Evolutionary conservation across 495 filamentous ascomycete species (phyloP), one percentile per base, ranked within the genome.

Genomic region (Tuber indicum): DNA sequence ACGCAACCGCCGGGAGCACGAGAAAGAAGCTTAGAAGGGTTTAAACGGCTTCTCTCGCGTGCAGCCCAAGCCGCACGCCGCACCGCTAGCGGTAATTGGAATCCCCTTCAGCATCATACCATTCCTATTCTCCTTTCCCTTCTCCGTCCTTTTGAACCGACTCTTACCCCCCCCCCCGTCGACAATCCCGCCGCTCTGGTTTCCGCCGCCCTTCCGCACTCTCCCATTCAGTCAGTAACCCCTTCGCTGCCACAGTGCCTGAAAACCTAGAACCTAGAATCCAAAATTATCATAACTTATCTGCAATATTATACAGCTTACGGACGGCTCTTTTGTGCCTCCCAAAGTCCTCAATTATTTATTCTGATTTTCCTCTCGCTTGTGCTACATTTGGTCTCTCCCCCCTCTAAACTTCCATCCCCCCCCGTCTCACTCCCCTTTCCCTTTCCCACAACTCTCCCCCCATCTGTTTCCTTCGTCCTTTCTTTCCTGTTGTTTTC

Each of bases 401-500:
- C 52, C 41, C 42, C 26, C 42, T 46, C 74, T 39, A 71, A 62
- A 70, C 58, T 39, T 26, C 52, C 70, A 70, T 42, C 58, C 58
- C 58, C 58, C 46, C 58, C 46, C 71, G 49, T 74, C 47, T 32
- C 39, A 72, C 32, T 70, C 69, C 72, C 72, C 52, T 72, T 44
- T 78, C 41, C 32, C 43, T 49, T 58, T 80, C 47, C n/a, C 52
- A 71, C 42, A 72, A 78, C 45, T 49, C 45, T 49, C 39, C 44
- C 66, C 43, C 42, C 44, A 19, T 44, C 52, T 70, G 70, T 52
- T 41, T 74, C 77, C 77, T 73, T 73, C 46, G 36, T 77, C 42
- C 75, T 81, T 80, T 81, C 76, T 72, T 80, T 81, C 66, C 52
- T 76, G 74, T 79, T 77, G 74, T 36, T 76, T 74, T 77, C 77